These are phyloP conservation scores for Nematodospora valgi DNA, from an alignment of 805 yeast genomes.

Conservation along the genomic window DNA sequence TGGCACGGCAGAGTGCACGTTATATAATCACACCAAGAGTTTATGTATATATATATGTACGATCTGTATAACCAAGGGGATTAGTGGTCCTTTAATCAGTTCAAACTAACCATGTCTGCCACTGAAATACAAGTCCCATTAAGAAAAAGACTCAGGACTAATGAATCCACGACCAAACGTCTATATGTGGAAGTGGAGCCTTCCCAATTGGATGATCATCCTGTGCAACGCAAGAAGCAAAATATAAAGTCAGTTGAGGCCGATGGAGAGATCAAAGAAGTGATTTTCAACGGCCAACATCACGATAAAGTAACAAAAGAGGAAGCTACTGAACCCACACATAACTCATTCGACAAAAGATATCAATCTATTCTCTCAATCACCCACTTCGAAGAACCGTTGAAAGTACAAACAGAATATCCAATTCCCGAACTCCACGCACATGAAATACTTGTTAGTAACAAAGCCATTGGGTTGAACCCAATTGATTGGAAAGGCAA, in stretches of 20 bases:
- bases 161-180: too few relatives aligned
- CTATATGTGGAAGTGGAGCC: too few relatives aligned
- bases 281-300: background rate
- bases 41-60: slow-evolving; percentile 1
- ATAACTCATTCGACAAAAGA: slow-evolving; percentile 3
- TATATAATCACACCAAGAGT: too few relatives aligned
- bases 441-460: slow-evolving; percentile 22
- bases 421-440: slow-evolving; percentile 18
- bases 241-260: too few relatives aligned
- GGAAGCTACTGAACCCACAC: background rate
- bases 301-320: background rate
- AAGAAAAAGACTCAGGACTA: slow-evolving; percentile 1
- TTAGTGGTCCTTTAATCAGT: too few relatives aligned
- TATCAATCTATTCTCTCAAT: slow-evolving; percentile 17
- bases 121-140: slow-evolving; percentile 4
- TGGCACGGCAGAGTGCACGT: slow-evolving; percentile 5
- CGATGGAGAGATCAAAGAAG: background rate
- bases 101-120: slow-evolving; percentile 1
- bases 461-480: slow-evolving; percentile 38
- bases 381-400: slow-evolving; percentile 19
- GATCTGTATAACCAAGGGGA: too few relatives aligned
- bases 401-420: slow-evolving; percentile 11
- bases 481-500: slow-evolving; percentile 51
- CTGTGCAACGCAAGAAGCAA: too few relatives aligned
- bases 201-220: too few relatives aligned